Evolutionary conservation across 306 rosid genomes (phyloP).

Genomic region (Lagenaria siceraria): DNA sequence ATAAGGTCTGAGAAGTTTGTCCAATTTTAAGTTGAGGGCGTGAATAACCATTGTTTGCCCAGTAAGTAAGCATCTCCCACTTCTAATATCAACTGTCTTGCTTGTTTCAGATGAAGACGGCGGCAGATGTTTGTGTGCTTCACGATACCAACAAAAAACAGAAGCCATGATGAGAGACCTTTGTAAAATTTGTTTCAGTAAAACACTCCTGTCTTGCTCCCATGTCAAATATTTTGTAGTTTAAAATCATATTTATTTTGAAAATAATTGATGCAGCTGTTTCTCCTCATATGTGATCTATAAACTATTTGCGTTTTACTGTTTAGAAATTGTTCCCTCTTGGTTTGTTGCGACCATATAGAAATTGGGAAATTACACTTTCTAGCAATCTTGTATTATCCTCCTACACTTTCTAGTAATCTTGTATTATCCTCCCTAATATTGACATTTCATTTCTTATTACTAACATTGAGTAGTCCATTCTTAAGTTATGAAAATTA

Average conservation of each 20-base stretch:
- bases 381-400: background rate
- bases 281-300: background rate
- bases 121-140: constrained; percentile 65
- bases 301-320: background rate
- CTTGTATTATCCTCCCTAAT: background rate
- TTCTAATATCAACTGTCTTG: background rate
- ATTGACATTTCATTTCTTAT: background rate
- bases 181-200: constrained; percentile 1
- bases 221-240: constrained; percentile 3
- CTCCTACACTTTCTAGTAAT: background rate
- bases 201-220: constrained; percentile 2
- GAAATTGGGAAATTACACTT: background rate
- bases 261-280: background rate
- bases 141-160: constrained; percentile 56
- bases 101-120: constrained; percentile 69
- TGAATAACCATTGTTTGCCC: background rate
- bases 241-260: background rate
- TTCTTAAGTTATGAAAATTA: background rate
- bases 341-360: background rate
- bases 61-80: background rate
- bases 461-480: background rate
- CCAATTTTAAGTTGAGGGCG: background rate
- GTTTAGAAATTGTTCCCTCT: background rate
- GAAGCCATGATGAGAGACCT: constrained; percentile 26
- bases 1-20: background rate